A percentile compares a stretch with the other conserved stretches of the same genome.
These are phyloP conservation scores for Crithidia expoeki DNA, from an alignment of 208 protist genomes.

Conservation along the genomic window DNA sequence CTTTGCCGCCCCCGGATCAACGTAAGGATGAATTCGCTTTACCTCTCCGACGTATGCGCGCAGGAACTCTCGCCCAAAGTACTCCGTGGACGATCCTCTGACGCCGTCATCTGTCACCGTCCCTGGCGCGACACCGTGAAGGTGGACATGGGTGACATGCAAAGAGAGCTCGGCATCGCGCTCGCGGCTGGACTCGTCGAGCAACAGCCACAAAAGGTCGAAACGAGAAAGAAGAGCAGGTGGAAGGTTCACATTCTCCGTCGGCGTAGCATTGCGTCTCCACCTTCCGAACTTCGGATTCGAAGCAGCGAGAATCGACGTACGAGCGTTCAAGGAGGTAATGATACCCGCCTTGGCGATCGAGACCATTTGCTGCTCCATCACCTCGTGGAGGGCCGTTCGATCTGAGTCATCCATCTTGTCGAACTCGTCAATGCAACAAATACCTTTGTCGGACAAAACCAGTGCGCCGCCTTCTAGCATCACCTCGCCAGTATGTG, in stretches of 20 bases:
- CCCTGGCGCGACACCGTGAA: slow-evolving; percentile 78
- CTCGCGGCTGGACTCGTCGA: slow-evolving; percentile 90
- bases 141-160: slow-evolving; percentile 92
- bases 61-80: slow-evolving; percentile 85
- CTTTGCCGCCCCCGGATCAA: slow-evolving; percentile 74
- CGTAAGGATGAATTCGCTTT: slow-evolving; percentile 80
- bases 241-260: slow-evolving; percentile 99
- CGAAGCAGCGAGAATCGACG: slow-evolving; percentile 98
- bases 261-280: slow-evolving; percentile 89
- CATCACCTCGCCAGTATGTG: slow-evolving; percentile 95
- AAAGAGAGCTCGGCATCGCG: slow-evolving; percentile 94
- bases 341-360: slow-evolving; percentile 99
- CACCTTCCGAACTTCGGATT: slow-evolving; percentile 98
- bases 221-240: slow-evolving; percentile 98
- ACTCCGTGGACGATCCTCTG: slow-evolving; percentile 57
- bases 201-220: slow-evolving; percentile 94
- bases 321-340: slow-evolving; percentile 98
- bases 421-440: no score
- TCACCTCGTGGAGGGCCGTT: slow-evolving; percentile 98
- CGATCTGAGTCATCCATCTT: slow-evolving; percentile 99
- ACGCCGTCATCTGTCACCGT: slow-evolving; percentile 51
- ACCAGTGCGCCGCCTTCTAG: slow-evolving; percentile 98
- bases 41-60: slow-evolving; percentile 88
- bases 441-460: slow-evolving; percentile 98
- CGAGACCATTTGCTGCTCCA: slow-evolving; percentile 99